Percentiles rank a stretch among this genome's conserved stretches.
Evolutionary conservation across 495 filamentous ascomycete species (phyloP).

Genomic region (Xylaria castorea): DNA sequence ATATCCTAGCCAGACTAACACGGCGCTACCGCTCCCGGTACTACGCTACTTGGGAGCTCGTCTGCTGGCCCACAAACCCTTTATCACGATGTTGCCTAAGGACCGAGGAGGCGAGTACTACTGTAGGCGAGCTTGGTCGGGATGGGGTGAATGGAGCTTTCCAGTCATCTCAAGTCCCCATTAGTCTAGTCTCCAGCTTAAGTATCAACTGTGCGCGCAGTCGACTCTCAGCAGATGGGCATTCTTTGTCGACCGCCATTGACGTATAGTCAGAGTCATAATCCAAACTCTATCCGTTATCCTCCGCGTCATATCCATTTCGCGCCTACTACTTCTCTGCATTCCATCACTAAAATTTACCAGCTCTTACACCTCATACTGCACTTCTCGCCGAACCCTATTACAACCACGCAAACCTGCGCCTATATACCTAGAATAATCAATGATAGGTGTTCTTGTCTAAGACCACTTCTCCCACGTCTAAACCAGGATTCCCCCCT

Average conservation of each 20-base stretch:
- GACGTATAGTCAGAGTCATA: conserved; percentile 16
- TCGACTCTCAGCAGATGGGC: neutral
- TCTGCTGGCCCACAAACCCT: conserved; percentile 14
- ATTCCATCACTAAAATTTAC: neutral
- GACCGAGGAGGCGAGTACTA: neutral
- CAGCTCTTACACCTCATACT: conserved; percentile 10
- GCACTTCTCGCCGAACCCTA: neutral
- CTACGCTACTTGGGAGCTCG: conserved; percentile 12
- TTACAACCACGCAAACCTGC: neutral
- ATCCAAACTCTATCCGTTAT: conserved; percentile 21
- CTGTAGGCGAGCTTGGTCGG: conserved; percentile 8
- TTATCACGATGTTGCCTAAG: conserved; percentile 21
- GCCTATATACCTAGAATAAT: neutral
- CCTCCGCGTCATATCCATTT: conserved; percentile 12
- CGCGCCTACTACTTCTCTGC: neutral
- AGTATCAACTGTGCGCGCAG: neutral
- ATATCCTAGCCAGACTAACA: neutral
- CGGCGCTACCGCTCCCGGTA: conserved; percentile 14
- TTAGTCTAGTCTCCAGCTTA: conserved; percentile 10
- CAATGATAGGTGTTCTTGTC: neutral
- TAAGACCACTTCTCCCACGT: neutral
- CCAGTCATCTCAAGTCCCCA: neutral
- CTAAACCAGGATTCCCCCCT: neutral
- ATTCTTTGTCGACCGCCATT: neutral
- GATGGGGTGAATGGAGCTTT: conserved; percentile 3